Evolutionary conservation across 2,329 filamentous ascomycete species (phyloP), one percentile per base, ranked within the genome.

Genomic region (Aspergillus bombycis): DNA sequence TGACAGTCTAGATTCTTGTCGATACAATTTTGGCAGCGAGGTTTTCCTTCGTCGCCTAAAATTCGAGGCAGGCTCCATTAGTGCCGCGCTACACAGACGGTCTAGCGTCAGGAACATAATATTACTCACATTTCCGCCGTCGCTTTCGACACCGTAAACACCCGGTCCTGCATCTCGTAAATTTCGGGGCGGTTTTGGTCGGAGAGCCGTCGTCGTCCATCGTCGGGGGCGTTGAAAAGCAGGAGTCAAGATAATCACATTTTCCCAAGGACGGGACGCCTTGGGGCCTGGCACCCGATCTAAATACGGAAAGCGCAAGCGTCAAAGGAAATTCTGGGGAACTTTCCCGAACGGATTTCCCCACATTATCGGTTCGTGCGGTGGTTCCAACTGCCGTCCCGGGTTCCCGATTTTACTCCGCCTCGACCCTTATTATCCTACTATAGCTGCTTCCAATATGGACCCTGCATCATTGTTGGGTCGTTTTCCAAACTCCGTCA

Each of bases 11-110:
- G 79, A 10, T 78, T 78, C 38, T 83, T 80, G 1, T 77, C 75
- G 19, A 78, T 70, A 62, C 84, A 86, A 65, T 83, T 81, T 50
- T 78, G 79, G 50, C 84, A 86, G 3, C 71, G 71, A 4, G 84
- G 84, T 66, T 83, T 85, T 16, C 73, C 73, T 71, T 85, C 84
- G 62, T 85, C 83, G 63, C 84, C 83, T 85, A 61, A 23, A 36
- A 26, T 19, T 26, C 50, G 61, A n/a, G 26, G 30, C 8, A 28
- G 26, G 23, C 26, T 16, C 14, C 2, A 50, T 19, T 14, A 48
- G 45, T 28, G 45, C 23, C 45, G 23, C 45, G 23, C 45, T 48
- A 48, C 45, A 48, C 26, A 10, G 38, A 41, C 7, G 16, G 3
- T 30, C 26, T 30, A 10, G 8, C 11, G 2, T 28, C 26, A 5